Evolutionary conservation across 1,284 basidiomycete species (phyloP).

Genomic region (Marasmius oreades): DNA sequence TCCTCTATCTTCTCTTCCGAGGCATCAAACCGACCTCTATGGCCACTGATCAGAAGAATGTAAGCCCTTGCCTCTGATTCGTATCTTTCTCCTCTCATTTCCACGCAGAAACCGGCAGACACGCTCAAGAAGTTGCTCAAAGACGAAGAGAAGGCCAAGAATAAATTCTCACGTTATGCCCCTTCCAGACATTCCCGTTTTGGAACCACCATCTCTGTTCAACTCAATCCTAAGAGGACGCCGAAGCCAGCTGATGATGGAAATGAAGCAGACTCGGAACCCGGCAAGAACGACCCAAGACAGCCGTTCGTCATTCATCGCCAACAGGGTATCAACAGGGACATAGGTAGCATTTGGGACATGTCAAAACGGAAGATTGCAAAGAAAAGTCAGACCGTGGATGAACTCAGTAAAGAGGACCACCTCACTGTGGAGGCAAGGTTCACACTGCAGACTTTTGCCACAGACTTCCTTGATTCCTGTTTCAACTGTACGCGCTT

Average conservation of each 20-base stretch:
- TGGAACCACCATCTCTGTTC: constrained; percentile 86
- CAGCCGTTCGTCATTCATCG: constrained; percentile 72
- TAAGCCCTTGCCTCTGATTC: constrained; percentile 28
- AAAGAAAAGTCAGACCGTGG: constrained; percentile 64
- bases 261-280: constrained; percentile 26
- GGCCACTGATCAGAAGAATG: constrained; percentile 66
- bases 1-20: constrained; percentile 83
- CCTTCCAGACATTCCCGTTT: constrained; percentile 91
- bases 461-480: constrained; percentile 69
- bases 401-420: constrained; percentile 70
- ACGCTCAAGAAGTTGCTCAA: constrained; percentile 71
- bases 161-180: constrained; percentile 53
- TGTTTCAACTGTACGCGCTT: constrained; percentile 80
- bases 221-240: constrained; percentile 55
- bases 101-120: constrained; percentile 57
- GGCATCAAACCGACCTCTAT: constrained; percentile 67
- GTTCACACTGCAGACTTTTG: constrained; percentile 62
- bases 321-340: constrained; percentile 76
- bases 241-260: constrained; percentile 17
- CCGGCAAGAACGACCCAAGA: constrained; percentile 29
- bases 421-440: constrained; percentile 74
- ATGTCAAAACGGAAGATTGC: constrained; percentile 67
- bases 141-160: constrained; percentile 62
- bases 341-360: constrained; percentile 77
- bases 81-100: constrained; percentile 8